These are phyloP conservation scores for Zostera marina DNA, from an alignment of 116 monocot species.

Conservation along the genomic window DNA sequence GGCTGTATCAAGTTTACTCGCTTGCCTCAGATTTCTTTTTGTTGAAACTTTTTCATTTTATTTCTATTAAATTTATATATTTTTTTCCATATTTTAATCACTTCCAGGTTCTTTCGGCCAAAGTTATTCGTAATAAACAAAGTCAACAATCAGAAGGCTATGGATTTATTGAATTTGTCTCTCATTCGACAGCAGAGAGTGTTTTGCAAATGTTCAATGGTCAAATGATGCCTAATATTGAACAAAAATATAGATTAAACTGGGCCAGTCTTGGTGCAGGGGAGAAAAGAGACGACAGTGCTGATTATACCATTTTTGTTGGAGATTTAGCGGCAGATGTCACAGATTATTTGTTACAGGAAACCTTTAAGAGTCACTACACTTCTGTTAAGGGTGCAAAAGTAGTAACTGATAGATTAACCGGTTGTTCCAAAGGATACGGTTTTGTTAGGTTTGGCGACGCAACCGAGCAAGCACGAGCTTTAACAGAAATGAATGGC, in stretches of 20 bases:
- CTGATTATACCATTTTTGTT: constrained; percentile 74
- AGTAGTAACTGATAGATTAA: constrained; percentile 71
- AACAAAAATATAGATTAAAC: constrained; percentile 9
- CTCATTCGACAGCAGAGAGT: constrained; percentile 57
- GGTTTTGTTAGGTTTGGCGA: constrained; percentile 86
- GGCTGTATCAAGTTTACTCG: no score
- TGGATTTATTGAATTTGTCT: constrained; percentile 68
- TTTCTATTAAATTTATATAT: no score
- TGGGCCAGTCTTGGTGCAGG: constrained; percentile 75
- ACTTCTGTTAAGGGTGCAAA: constrained; percentile 75
- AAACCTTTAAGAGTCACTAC: constrained; percentile 55
- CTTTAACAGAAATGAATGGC: constrained; percentile 85
- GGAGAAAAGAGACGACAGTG: constrained; percentile 52
- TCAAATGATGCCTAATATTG: background rate
- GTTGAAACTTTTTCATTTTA: no score
- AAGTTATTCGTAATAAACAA: constrained; percentile 80
- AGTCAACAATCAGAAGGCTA: constrained; percentile 76
- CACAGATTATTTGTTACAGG: constrained; percentile 48
- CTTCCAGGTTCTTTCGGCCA: constrained; percentile 42
- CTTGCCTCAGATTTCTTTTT: no score
- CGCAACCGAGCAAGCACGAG: constrained; percentile 51
- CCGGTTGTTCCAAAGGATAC: constrained; percentile 79
- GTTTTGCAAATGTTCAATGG: constrained; percentile 44
- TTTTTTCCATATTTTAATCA: background rate
- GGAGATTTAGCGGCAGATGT: constrained; percentile 81